Base-by-base conservation (phyloP, 2,329 filamentous ascomycete species). In the Colletotrichum musae region DNA sequence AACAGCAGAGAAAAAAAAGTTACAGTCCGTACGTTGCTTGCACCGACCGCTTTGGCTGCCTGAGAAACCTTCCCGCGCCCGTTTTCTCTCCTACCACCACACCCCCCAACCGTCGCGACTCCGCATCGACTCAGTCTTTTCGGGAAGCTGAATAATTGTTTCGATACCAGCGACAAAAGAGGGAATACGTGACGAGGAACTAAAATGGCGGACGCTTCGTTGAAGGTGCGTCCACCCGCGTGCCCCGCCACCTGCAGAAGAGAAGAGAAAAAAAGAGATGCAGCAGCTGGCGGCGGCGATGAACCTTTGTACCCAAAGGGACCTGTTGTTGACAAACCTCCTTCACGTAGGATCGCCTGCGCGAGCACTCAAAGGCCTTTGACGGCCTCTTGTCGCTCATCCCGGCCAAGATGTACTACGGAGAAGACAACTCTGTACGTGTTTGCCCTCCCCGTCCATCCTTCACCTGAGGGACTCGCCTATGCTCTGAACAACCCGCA, bases 381-480 rank as follows among this genome's bases (percentile, higher is more conserved):
- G 92, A 97, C 81, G 94, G 94, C 53, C 85, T 97, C 59, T 85
- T 97, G 79, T 95, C 94, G 67, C 85, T 97, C 72, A 97, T 97
- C 68, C 94, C 95, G 48, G 94, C 94, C 70, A 95, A 96, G 81
- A 90, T 94, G 75, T 97, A 97, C 82, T 97, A 97, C 75, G 93
- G 92, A 64, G 91, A 95, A 79, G 94, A 97, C 78, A 92, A 88
- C 71, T 94, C 88, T 81, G 93, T 95, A 91, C 75, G 92, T 36
- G 32, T 90, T 73, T 65, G 59, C 72, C 58, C 65, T 13, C 41
- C 51, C 12, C 18, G 24, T 15, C n/a, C n/a, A n/a, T n/a, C n/a
- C n/a, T n/a, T n/a, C n/a, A n/a, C n/a, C n/a, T n/a, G n/a, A n/a
- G n/a, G n/a, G n/a, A n/a, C n/a, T n/a, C n/a, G n/a, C n/a, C n/a